Percentiles rank a stretch among this genome's conserved stretches.
These are phyloP conservation scores for Ormosia semicastrata DNA, from an alignment of 306 rosid genomes.

Conservation along the genomic window DNA sequence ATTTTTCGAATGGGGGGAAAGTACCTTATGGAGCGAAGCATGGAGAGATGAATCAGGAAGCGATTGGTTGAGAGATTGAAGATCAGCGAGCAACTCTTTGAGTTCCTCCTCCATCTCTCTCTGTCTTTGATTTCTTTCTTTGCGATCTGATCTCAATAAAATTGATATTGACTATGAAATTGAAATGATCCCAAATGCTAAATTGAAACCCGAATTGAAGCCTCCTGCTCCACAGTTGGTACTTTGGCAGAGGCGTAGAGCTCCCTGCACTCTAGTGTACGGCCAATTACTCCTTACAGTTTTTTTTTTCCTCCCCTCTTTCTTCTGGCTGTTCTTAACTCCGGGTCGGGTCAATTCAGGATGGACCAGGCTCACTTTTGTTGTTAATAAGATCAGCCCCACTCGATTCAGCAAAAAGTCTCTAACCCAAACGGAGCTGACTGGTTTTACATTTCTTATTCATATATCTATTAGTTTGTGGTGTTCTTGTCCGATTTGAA, in stretches of 20 bases:
- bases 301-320: too few species aligned
- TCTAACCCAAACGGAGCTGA: background rate
- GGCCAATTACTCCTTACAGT: background rate
- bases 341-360: background rate
- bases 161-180: background rate
- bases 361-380: background rate
- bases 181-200: background rate
- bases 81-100: constrained; percentile 62
- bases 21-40: constrained; percentile 59
- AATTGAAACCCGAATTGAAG: background rate
- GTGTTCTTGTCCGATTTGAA: too few species aligned
- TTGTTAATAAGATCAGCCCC: background rate
- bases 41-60: constrained; percentile 64
- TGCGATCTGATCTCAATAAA: background rate
- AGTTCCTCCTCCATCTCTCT: constrained; percentile 68
- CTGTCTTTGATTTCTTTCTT: background rate
- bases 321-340: background rate
- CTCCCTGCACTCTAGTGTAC: background rate
- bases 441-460: too few species aligned
- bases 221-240: background rate
- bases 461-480: too few species aligned
- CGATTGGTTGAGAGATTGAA: constrained; percentile 71
- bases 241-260: background rate
- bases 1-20: background rate
- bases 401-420: background rate